Evolutionary conservation across 768 basidiomycete species (phyloP), one percentile per base, ranked within the genome.

Genomic region (Leccinum fibrillosum): DNA sequence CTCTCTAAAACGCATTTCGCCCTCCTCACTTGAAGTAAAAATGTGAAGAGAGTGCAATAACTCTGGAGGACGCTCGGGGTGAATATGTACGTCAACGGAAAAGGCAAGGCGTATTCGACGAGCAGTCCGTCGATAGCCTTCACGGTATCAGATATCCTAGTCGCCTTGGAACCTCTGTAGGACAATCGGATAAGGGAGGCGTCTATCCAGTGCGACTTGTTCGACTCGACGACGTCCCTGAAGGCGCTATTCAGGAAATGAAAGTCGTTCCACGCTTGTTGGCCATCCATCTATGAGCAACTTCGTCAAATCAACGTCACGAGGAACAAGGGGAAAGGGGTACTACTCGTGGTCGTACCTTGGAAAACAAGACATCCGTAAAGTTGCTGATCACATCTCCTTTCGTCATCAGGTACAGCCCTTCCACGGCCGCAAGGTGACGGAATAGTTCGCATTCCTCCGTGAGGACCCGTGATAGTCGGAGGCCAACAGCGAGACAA

Each of bases 211-310:
- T 75, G 73, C 49, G 76, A 74, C 5, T 74, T 64, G 55, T 77
- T 78, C 17, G 82, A 77, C 61, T 83, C 79, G 37, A 86, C 76
- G 28, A 88, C 79, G 52, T 92, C 88, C 19, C 77, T 76, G 68
- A 94, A 91, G 10, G 86, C 84, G 28, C 83, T 86, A 65, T 93
- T 93, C 55, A 93, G 69, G 72, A 89, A 90, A 73, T 94, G 92
- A 68, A 90, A 91, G 66, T 93, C 92, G 49, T 73, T 79, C 91
- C 91, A 94, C 35, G 75, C 66, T 65, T 87, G 84, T 49, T 80
- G 77, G n/a, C 75, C 75, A 62, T 93, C 89, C 83, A 92, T 91
- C 90, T 92, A 39, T 2, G 9, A n/a, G 39, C 54, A 47, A 47
- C 17, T 3, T 13, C 35, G 19, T 45, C 0, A 25, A 53, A 32